Evolutionary conservation across 495 filamentous ascomycete species (phyloP).

Genomic region (Cairneyella variabilis): DNA sequence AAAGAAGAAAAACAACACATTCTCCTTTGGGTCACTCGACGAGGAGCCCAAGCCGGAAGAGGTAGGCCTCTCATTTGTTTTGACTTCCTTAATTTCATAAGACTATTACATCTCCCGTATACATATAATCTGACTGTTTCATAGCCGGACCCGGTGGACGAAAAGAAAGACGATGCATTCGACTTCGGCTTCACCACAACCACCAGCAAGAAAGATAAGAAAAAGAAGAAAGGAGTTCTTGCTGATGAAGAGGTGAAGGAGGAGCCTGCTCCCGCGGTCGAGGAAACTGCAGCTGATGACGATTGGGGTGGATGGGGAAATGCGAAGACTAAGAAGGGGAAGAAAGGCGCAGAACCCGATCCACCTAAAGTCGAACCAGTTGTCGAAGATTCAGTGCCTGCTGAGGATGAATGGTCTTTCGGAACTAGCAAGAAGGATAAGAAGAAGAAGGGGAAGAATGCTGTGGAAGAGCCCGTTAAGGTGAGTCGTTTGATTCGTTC

Average conservation of each 20-base stretch:
- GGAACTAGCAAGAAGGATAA: too few relatives aligned
- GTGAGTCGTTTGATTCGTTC: too few relatives aligned
- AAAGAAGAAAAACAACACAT: constrained; percentile 37
- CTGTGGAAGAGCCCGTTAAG: constrained; percentile 22
- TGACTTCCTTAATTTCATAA: too few relatives aligned
- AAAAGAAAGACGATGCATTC: constrained; percentile 29
- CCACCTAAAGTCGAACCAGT: constrained; percentile 10
- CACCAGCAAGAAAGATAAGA: constrained; percentile 29
- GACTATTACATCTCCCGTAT: too few relatives aligned
- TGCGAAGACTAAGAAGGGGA: constrained; percentile 15
- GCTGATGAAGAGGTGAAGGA: constrained; percentile 28
- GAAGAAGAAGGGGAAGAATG: constrained; percentile 29
- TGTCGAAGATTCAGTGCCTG: constrained; percentile 15
- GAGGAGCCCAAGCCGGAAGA: constrained; percentile 20
- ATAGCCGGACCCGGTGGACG: constrained; percentile 22
- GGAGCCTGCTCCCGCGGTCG: constrained; percentile 19
- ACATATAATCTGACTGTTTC: too few relatives aligned
- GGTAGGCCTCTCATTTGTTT: too few relatives aligned
- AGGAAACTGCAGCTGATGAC: constrained; percentile 11
- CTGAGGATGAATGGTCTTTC: constrained; percentile 11
- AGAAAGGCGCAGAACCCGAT: constrained; percentile 18
- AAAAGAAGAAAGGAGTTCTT: constrained; percentile 34
- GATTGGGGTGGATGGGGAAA: constrained; percentile 19
- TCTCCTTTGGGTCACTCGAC: constrained; percentile 37
- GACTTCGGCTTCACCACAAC: constrained; percentile 33